Percentiles rank a stretch among this genome's conserved stretches.
Conservation (phyloP, 345 rosid genomes). For the Trapa bicornis region DNA sequence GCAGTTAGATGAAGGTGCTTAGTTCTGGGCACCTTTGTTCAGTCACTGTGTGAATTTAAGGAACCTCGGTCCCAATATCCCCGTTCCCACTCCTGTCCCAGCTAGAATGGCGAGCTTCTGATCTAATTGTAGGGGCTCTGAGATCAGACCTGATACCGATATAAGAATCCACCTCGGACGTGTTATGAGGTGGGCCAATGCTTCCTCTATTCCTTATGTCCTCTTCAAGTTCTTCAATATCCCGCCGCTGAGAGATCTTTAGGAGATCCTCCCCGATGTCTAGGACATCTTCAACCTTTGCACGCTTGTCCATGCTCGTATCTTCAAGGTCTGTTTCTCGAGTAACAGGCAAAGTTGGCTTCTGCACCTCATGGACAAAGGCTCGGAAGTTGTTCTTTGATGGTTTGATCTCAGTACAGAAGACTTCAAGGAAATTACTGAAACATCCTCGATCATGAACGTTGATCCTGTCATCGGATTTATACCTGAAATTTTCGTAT, state of each 20-base stretch:
- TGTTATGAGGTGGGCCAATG: conserved; percentile 43
- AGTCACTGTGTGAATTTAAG: conserved; percentile 29
- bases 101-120: conserved; percentile 13
- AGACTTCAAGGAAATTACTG: conserved; percentile 58
- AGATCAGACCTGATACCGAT: too few species aligned
- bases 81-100: conserved; percentile 79
- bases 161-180: conserved; percentile 32
- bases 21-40: conserved; percentile 1
- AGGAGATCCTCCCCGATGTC: conserved; percentile 82
- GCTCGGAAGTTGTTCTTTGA: conserved; percentile 73
- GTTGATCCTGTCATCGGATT: conserved; percentile 59
- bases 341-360: conserved; percentile 31
- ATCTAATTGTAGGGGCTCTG: too few species aligned
- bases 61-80: conserved; percentile 51
- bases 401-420: conserved; percentile 58
- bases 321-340: conserved; percentile 50
- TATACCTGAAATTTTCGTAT: conserved; percentile 80
- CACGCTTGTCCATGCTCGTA: conserved; percentile 36
- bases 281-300: conserved; percentile 86
- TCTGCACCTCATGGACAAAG: conserved; percentile 39
- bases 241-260: conserved; percentile 80
- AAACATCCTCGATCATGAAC: conserved; percentile 48
- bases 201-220: conserved; percentile 57
- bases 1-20: not conserved
- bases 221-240: conserved; percentile 48